Evolutionary conservation across 257 asterid genomes (phyloP), one percentile per base, ranked within the genome.

Genomic region (Nicotiana otophora): DNA sequence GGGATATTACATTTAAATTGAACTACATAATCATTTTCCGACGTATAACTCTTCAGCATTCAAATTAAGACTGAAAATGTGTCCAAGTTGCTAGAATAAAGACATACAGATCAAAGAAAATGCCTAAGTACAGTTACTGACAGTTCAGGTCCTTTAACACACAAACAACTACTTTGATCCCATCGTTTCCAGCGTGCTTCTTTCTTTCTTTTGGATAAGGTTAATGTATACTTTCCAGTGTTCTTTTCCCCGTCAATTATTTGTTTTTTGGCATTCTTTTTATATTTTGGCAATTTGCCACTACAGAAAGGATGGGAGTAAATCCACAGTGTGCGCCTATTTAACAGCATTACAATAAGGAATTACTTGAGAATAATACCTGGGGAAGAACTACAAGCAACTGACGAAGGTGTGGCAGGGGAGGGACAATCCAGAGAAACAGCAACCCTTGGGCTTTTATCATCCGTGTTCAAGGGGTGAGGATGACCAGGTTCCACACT

Each of bases 361-460:
- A 75, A 75, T 26, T 26, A 28, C 63, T 75, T 51, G 63, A 75
- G 63, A 75, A 75, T 15, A 81, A 84, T 91, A 96, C 99, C 99
- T 84, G 98, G 95, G 0, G 98, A 94, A 81, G 95, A 92, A 87
- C 98, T 93, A 87, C 95, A 93, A 55, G 96, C 96, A 87, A 91
- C 91, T 3, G 97, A 93, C 46, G 98, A 90, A 23, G 96, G 97
- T 36, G 98, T 91, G 23, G 91, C 88, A 9, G 98, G 97, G 31
- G 96, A 92, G 57, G 90, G 84, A 86, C 92, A 92, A 33, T 89
- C 97, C 10, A 87, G 84, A 77, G 90, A 83, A 80, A 81, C 83
- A 82, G 90, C 82, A 82, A 88, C 77, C 72, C 83, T 85, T 28
- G 97, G 99, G 84, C 94, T 93, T 89, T 88, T 91, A 58, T 89